Evolutionary conservation across 441 rosid species (phyloP).

Genomic region (Francoa sonchifolia): DNA sequence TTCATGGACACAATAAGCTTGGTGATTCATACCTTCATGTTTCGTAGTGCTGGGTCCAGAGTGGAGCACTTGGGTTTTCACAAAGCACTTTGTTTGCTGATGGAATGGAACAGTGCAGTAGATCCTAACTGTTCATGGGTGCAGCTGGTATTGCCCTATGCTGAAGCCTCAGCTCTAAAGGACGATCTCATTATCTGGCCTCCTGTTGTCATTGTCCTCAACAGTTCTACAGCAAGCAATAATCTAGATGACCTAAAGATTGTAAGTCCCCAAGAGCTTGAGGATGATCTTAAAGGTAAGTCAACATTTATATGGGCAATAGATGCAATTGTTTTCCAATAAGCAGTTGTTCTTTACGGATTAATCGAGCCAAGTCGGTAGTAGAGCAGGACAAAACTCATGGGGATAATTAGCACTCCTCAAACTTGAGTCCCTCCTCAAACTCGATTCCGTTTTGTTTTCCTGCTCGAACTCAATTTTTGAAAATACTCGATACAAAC

Average conservation of each 20-base stretch:
- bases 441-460: no score
- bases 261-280: slow-evolving; percentile 14
- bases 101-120: slow-evolving; percentile 21
- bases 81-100: slow-evolving; percentile 25
- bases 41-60: slow-evolving; percentile 10
- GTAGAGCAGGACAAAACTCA: no score
- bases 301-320: slow-evolving; percentile 2
- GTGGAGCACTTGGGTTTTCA: slow-evolving; percentile 34
- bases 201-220: slow-evolving; percentile 24
- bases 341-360: background rate
- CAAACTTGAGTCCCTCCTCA: no score
- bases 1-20: slow-evolving; percentile 15
- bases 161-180: slow-evolving; percentile 21
- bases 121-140: slow-evolving; percentile 14
- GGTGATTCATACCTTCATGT: slow-evolving; percentile 19
- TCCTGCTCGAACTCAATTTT: no score
- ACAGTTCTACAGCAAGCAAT: slow-evolving; percentile 18
- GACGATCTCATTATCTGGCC: slow-evolving; percentile 35
- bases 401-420: no score
- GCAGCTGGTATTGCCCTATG: slow-evolving; percentile 10
- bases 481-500: no score
- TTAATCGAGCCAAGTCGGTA: background rate
- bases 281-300: slow-evolving; percentile 21
- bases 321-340: background rate
- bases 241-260: slow-evolving; percentile 12